Evolutionary conservation across 2,329 filamentous ascomycete species (phyloP).

Genomic region (Capronia coronata): DNA sequence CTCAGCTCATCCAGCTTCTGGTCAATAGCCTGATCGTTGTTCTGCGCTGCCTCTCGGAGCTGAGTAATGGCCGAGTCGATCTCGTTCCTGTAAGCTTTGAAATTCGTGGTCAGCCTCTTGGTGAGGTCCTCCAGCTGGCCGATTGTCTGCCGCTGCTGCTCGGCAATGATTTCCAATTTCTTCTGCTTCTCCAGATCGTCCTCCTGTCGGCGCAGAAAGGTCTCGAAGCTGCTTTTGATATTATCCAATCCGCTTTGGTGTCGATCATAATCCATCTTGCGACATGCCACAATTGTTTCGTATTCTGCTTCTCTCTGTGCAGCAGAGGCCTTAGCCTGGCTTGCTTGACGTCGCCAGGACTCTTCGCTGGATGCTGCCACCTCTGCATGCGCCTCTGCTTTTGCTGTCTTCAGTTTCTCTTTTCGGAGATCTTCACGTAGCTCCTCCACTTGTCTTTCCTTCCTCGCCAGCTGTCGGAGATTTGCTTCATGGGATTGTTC

Average conservation of each 20-base stretch:
- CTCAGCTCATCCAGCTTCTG: constrained; percentile 37
- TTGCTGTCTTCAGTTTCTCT: constrained; percentile 38
- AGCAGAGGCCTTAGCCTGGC: constrained; percentile 27
- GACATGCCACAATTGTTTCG: constrained; percentile 38
- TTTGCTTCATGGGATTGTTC: constrained; percentile 45
- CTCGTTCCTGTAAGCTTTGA: constrained; percentile 39
- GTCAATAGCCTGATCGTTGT: constrained; percentile 32
- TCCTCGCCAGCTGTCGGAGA: constrained; percentile 41
- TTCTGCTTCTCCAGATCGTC: constrained; percentile 35
- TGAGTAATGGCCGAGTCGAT: constrained; percentile 38
- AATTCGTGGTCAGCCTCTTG: constrained; percentile 36
- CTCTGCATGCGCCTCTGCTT: constrained; percentile 37
- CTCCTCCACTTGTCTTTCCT: constrained; percentile 45
- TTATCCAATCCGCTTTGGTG: constrained; percentile 36
- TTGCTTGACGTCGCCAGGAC: constrained; percentile 30
- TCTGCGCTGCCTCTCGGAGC: constrained; percentile 25
- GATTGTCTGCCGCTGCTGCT: constrained; percentile 43
- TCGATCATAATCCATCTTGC: constrained; percentile 39
- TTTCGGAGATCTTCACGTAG: constrained; percentile 35
- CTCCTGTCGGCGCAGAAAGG: constrained; percentile 33
- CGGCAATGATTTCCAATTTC: constrained; percentile 41
- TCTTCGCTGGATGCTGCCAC: constrained; percentile 26
- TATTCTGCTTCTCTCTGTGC: constrained; percentile 34
- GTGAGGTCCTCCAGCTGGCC: constrained; percentile 37
- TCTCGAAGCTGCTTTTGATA: constrained; percentile 34